Evolutionary conservation across 202 grass and related monocot genomes (phyloP).

Genomic region (Sporobolus alterniflorus): DNA sequence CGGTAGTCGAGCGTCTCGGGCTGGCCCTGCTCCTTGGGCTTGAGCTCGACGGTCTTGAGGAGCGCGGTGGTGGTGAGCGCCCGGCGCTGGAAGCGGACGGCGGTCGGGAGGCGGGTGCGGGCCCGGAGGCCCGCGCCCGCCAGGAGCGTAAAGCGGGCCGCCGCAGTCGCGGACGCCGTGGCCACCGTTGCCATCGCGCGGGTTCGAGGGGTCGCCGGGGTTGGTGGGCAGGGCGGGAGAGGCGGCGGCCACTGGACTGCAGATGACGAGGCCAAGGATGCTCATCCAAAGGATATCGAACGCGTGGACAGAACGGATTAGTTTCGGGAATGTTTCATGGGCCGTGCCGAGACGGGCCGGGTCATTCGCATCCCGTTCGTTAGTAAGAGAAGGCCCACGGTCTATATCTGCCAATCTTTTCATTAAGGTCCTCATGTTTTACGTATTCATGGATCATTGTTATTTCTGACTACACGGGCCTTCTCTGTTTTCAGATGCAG

Average conservation of each 20-base stretch:
- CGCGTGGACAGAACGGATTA: background rate
- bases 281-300: background rate
- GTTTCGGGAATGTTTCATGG: background rate
- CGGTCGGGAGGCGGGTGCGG: constrained; percentile 19
- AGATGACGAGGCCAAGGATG: constrained; percentile 35
- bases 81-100: constrained; percentile 53
- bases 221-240: background rate
- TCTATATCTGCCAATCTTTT: too few species aligned
- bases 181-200: constrained; percentile 52
- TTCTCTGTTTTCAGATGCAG: too few species aligned
- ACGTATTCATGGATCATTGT: too few species aligned
- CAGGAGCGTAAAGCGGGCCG: constrained; percentile 38
- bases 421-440: too few species aligned
- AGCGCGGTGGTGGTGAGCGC: constrained; percentile 71
- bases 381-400: background rate
- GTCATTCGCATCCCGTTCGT: background rate
- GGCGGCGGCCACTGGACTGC: constrained; percentile 29
- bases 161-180: constrained; percentile 46
- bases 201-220: background rate
- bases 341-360: background rate
- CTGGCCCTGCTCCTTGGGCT: constrained; percentile 64
- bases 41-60: constrained; percentile 54
- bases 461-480: too few species aligned
- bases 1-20: constrained; percentile 92
- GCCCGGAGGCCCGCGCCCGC: constrained; percentile 32